phyloP scores from a whole-genome alignment of 768 basidiomycete genomes.

The Tephrocybe sp. region DNA sequence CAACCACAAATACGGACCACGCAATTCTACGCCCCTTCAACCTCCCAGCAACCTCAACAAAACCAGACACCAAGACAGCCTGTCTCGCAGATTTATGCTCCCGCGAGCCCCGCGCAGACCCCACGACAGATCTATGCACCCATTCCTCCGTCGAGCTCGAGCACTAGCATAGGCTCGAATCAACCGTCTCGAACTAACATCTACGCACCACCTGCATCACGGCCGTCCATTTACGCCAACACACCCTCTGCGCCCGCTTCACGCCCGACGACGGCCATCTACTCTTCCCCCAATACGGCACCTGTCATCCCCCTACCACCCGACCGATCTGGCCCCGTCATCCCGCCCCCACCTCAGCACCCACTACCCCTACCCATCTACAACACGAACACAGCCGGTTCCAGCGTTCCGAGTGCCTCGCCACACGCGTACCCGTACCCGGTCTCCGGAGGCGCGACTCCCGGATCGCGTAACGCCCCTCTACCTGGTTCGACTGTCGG shows the following conservation, averaged over 20 bases:
- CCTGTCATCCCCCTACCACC: not conserved
- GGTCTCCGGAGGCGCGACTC: not conserved
- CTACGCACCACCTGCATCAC: not conserved
- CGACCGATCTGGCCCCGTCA: not conserved
- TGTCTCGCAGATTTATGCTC: conserved; percentile 6
- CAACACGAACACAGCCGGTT: conserved; percentile 4
- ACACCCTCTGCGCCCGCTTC: not conserved
- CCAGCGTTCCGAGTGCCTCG: not conserved
- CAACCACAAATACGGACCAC: not conserved
- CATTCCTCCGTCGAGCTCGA: not conserved
- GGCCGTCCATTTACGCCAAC: not conserved
- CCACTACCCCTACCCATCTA: conserved; percentile 1
- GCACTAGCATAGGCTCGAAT: not conserved
- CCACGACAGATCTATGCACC: not conserved
- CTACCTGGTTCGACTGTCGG: not conserved
- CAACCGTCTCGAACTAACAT: not conserved
- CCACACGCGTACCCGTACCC: not conserved
- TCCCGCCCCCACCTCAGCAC: conserved; percentile 3
- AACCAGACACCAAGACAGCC: conserved; percentile 6
- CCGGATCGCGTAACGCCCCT: not conserved
- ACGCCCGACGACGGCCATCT: too few species aligned
- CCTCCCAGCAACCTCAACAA: not conserved
- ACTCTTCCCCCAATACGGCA: not conserved
- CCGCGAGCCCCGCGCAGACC: not conserved
- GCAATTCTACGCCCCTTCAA: conserved; percentile 1